phyloP scores from a whole-genome alignment of 805 yeast species.

The Candida ficus region DNA sequence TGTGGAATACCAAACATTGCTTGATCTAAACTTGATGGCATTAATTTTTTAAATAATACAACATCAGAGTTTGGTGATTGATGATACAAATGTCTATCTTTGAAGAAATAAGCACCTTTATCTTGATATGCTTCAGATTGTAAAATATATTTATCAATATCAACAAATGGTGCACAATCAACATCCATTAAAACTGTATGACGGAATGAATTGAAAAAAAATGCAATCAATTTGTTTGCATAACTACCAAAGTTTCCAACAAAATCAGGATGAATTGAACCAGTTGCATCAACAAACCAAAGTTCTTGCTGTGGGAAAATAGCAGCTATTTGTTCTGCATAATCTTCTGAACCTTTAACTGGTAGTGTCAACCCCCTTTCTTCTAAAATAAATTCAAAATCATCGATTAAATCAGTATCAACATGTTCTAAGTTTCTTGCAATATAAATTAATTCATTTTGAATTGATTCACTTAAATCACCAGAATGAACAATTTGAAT shows the following conservation, averaged over 20 bases:
- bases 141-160: constrained; percentile 32
- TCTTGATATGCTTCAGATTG: constrained; percentile 27
- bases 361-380: constrained; percentile 2
- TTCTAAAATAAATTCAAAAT: constrained; percentile 5
- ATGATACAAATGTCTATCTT: constrained; percentile 38
- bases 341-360: neutral
- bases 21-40: constrained; percentile 38
- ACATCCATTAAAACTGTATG: constrained; percentile 47
- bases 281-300: constrained; percentile 35
- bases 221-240: constrained; percentile 43
- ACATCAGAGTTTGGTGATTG: constrained; percentile 20
- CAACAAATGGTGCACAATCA: constrained; percentile 41
- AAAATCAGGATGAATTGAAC: constrained; percentile 19
- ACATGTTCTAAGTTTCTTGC: constrained; percentile 23
- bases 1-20: constrained; percentile 32
- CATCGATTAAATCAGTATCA: constrained; percentile 11
- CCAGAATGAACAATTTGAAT: constrained; percentile 35
- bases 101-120: constrained; percentile 38
- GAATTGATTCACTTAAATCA: constrained; percentile 28
- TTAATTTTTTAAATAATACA: constrained; percentile 36
- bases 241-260: constrained; percentile 30
- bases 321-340: constrained; percentile 6
- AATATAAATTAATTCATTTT: constrained; percentile 27
- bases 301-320: constrained; percentile 30
- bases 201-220: constrained; percentile 42